Conservation (phyloP, 2,329 filamentous ascomycete genomes). For the Botrytis galanthina region DNA sequence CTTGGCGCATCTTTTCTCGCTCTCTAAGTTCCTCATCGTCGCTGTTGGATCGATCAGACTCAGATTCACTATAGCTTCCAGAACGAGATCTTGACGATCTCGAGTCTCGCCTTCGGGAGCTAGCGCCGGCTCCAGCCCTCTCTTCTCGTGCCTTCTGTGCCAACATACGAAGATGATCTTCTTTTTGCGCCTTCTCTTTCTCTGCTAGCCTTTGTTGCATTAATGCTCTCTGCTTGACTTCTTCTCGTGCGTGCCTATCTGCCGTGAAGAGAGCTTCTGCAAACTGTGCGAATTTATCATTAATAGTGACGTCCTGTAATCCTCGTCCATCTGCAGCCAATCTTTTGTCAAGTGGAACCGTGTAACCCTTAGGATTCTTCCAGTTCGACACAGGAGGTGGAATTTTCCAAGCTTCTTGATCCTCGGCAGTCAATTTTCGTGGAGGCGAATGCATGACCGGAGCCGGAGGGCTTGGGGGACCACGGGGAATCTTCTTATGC, state of each 20-base stretch:
- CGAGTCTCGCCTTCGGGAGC: slow-evolving; percentile 40
- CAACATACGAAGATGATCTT: slow-evolving; percentile 82
- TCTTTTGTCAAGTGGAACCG: slow-evolving; percentile 91
- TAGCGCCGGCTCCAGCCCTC: slow-evolving; percentile 54
- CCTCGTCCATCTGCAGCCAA: slow-evolving; percentile 90
- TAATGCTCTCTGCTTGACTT: slow-evolving; percentile 84
- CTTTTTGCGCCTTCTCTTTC: slow-evolving; percentile 93
- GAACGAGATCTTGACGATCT: slow-evolving; percentile 43
- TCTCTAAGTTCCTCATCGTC: slow-evolving; percentile 70
- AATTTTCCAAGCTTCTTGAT: slow-evolving; percentile 95
- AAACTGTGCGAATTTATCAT: slow-evolving; percentile 97
- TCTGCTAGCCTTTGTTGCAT: slow-evolving; percentile 97
- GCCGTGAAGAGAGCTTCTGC: slow-evolving; percentile 92
- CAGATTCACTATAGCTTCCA: slow-evolving; percentile 53
- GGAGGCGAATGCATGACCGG: slow-evolving; percentile 95
- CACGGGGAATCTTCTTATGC: slow-evolving; percentile 95
- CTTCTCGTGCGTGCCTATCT: slow-evolving; percentile 90
- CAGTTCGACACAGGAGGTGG: slow-evolving; percentile 91
- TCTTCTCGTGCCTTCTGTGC: slow-evolving; percentile 92
- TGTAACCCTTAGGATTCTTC: slow-evolving; percentile 99
- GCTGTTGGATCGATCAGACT: slow-evolving; percentile 42
- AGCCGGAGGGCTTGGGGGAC: slow-evolving; percentile 86
- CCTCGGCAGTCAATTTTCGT: slow-evolving; percentile 90
- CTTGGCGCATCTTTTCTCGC: slow-evolving; percentile 72
- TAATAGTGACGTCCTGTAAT: slow-evolving; percentile 90